Conservation (phyloP, 2,329 filamentous ascomycete species). For the Ophiocordyceps polyrhachis-furcata region DNA sequence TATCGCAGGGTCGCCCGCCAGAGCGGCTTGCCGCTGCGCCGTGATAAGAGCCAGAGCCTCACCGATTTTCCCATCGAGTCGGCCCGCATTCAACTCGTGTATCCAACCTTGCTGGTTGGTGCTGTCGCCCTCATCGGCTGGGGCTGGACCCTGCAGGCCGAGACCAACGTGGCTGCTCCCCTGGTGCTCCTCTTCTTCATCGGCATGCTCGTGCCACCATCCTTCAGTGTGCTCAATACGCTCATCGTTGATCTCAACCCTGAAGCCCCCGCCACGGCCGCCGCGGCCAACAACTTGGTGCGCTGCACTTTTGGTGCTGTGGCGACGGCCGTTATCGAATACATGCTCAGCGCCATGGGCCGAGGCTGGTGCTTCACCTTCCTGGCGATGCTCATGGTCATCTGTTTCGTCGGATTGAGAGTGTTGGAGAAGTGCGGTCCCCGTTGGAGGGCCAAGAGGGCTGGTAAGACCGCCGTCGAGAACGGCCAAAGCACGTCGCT, state of each 20-base stretch:
- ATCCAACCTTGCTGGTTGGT: constrained; percentile 34
- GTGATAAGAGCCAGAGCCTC: constrained; percentile 34
- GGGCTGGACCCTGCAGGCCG: constrained; percentile 35
- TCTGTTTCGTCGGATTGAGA: constrained; percentile 28
- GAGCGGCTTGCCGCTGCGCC: constrained; percentile 41
- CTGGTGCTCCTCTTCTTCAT: constrained; percentile 37
- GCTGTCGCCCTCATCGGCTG: constrained; percentile 33
- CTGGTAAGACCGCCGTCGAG: constrained; percentile 10
- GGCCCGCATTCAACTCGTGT: constrained; percentile 33
- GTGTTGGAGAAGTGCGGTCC: constrained; percentile 29
- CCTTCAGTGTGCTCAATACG: constrained; percentile 44
- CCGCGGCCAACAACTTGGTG: constrained; percentile 44
- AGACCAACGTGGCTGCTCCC: constrained; percentile 32
- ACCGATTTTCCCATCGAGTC: constrained; percentile 34
- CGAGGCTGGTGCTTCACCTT: constrained; percentile 45
- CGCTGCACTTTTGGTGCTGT: constrained; percentile 42
- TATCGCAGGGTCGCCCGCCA: constrained; percentile 47
- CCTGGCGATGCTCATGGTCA: constrained; percentile 29
- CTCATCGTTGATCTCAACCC: constrained; percentile 46
- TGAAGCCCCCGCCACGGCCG: constrained; percentile 39
- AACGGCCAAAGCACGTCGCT: not conserved
- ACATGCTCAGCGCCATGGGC: constrained; percentile 37
- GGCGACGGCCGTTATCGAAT: constrained; percentile 38
- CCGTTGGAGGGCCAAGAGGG: constrained; percentile 30
- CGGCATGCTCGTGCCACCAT: constrained; percentile 37